Evolutionary conservation across 805 yeast genomes (phyloP), one percentile per base, ranked within the genome.

Genomic region (Blastobotrys terrestris): DNA sequence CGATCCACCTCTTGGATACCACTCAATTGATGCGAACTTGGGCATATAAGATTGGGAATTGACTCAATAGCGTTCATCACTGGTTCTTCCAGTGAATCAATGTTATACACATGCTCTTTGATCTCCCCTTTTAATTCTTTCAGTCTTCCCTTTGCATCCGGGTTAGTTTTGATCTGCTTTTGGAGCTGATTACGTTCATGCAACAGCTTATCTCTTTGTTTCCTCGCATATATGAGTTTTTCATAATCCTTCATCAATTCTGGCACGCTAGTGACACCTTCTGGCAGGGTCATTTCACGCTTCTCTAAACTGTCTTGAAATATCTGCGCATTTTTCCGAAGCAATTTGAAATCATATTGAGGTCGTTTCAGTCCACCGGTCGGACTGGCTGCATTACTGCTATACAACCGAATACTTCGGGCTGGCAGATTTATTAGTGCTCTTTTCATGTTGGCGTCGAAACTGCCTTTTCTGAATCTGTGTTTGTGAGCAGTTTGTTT

Each of bases 41-140:
- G 60, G 6, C 60, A 60, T 3, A 67, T 55, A 14, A 65, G 50
- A 46, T 69, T 69, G 1, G 73, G 73, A 11, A 69, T 57, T 0
- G 67, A 42, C 20, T 67, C 70, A 14, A 66, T 50, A 26, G 59
- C 46, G 7, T 46, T 53, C 18, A 53, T n/a, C 4, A 56, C 53
- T 21, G 41, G 49, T 1, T 26, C 44, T 45, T 57, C 57, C 13
- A 53, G 40, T 3, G 41, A 46, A 11, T 39, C 31, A n/a, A 62
- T 39, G 5, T 41, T 44, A 8, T 16, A 21, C 21, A 63, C 65
- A 6, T 46, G 53, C 11, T 45, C 48, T 39, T 55, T 51, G 31
- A 62, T 49, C 20, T 54, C 44, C 1, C 31, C 46, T 47, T 67
- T 67, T 44, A 63, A 46, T 2, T 39, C 51, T 13, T 16, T 35